Conservation (phyloP, 2,329 filamentous ascomycete species). For the Verticillium alfalfae region DNA sequence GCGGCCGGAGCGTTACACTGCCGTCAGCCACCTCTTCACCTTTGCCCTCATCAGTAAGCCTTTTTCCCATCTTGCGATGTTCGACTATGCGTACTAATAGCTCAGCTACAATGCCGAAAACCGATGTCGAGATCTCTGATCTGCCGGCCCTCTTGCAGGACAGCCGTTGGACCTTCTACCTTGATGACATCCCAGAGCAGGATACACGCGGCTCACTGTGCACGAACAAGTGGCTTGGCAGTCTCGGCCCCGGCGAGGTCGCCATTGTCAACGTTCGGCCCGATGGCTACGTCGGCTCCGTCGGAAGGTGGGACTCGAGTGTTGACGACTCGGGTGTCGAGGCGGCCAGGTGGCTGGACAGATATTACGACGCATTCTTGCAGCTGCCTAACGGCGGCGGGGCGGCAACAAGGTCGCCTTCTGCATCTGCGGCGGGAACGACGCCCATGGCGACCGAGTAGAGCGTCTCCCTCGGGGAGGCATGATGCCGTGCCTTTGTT, state of each 20-base stretch:
- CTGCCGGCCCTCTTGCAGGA: slow-evolving; percentile 57
- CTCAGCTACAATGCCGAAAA: slow-evolving; percentile 53
- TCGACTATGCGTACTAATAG: slow-evolving; percentile 8
- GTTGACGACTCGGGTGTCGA: slow-evolving; percentile 44
- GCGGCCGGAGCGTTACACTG: slow-evolving; percentile 62
- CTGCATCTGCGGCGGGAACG: background rate
- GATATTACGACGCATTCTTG: slow-evolving; percentile 50
- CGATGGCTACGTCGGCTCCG: slow-evolving; percentile 68
- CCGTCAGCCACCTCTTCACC: slow-evolving; percentile 64
- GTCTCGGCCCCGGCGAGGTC: slow-evolving; percentile 49
- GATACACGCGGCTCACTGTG: slow-evolving; percentile 47
- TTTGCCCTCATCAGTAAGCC: slow-evolving; percentile 61
- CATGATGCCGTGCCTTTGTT: background rate
- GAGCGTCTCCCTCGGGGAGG: background rate
- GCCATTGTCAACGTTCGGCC: slow-evolving; percentile 65
- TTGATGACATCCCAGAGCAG: slow-evolving; percentile 57
- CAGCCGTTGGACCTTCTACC: slow-evolving; percentile 67
- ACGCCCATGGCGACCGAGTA: background rate
- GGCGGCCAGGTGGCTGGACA: slow-evolving; percentile 49
- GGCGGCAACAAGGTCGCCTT: background rate
- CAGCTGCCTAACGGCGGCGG: slow-evolving; percentile 31
- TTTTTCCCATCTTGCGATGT: background rate
- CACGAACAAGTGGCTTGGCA: slow-evolving; percentile 66
- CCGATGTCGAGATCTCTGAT: slow-evolving; percentile 59
- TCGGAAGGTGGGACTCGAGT: slow-evolving; percentile 48